Conservation (phyloP, 2,329 filamentous ascomycete species). For the Podosphaera xanthii region DNA sequence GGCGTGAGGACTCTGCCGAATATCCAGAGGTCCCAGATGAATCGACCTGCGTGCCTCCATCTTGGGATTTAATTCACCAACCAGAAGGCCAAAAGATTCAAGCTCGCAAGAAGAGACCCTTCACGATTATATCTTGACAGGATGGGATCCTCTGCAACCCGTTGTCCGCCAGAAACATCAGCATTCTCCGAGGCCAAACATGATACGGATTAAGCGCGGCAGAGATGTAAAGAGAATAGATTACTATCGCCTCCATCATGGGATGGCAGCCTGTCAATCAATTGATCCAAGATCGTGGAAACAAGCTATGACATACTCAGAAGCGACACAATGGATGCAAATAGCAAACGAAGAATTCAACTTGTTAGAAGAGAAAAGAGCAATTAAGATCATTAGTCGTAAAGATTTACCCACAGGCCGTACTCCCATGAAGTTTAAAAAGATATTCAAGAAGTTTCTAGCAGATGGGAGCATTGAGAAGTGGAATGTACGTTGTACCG, state of each 20-base stretch:
- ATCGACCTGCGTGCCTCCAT: not conserved
- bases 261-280: not conserved
- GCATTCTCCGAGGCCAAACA: not conserved
- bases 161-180: not conserved
- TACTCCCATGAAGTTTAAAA: not conserved
- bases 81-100: not conserved
- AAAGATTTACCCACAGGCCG: not conserved
- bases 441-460: not conserved
- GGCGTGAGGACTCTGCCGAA: not conserved
- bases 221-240: not conserved
- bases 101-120: not conserved
- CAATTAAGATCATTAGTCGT: not conserved
- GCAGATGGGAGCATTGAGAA: not conserved
- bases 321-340: too few species aligned
- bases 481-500: not conserved
- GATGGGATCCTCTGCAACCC: not conserved
- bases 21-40: not conserved
- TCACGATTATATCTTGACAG: not conserved
- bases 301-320: too few species aligned
- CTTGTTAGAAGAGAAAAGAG: not conserved
- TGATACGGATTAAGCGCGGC: not conserved
- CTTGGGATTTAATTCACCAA: not conserved
- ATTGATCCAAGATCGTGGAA: not conserved
- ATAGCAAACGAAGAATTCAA: not conserved
- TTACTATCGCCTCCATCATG: not conserved